Evolutionary conservation across 1,139 yeast genomes (phyloP).

Genomic region (Scheffersomyces lignicola): DNA sequence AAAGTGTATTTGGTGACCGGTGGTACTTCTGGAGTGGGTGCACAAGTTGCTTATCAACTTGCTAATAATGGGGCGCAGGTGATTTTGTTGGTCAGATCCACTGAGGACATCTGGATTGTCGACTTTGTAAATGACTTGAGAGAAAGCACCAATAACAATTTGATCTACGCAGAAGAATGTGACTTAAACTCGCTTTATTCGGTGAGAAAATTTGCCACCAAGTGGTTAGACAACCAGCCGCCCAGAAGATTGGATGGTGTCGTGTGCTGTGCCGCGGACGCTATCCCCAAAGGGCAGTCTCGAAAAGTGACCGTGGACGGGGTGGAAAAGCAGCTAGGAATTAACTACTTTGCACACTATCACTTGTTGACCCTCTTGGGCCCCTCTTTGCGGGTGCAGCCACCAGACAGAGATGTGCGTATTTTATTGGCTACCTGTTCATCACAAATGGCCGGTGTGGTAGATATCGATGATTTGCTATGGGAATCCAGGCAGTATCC

Average conservation of each 20-base stretch:
- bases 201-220: conserved; percentile 88
- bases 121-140: conserved; percentile 81
- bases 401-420: conserved; percentile 92
- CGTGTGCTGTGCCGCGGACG: conserved; percentile 83
- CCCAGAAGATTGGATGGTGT: conserved; percentile 90
- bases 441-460: conserved; percentile 68
- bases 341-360: conserved; percentile 77
- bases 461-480: conserved; percentile 67
- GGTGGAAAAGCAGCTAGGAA: conserved; percentile 78
- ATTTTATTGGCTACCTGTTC: conserved; percentile 75
- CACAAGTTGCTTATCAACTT: conserved; percentile 67
- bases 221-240: conserved; percentile 89
- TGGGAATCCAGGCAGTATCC: conserved; percentile 67
- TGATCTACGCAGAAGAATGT: conserved; percentile 87
- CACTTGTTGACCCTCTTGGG: conserved; percentile 75
- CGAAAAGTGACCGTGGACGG: conserved; percentile 78
- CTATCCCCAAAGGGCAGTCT: conserved; percentile 59
- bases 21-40: conserved; percentile 91
- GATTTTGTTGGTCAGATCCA: conserved; percentile 64
- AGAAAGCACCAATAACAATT: conserved; percentile 61
- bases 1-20: conserved; percentile 76
- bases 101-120: conserved; percentile 71
- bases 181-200: conserved; percentile 74
- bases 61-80: conserved; percentile 87
- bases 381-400: conserved; percentile 84